Conservation (phyloP, 1,284 basidiomycete species). For the Salmacisia buchloeana region DNA sequence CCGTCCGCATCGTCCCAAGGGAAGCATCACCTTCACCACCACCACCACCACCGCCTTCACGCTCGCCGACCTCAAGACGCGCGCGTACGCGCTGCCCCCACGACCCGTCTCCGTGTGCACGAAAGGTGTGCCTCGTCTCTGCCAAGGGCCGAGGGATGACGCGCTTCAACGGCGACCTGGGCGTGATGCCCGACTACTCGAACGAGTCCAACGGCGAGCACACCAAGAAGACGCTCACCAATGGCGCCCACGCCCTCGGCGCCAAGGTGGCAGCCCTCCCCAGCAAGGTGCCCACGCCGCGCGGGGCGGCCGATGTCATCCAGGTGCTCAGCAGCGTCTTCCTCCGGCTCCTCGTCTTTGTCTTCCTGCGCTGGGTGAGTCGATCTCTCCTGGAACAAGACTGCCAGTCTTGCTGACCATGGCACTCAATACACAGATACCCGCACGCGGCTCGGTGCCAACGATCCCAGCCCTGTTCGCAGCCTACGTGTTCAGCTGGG, state of each 20-base stretch:
- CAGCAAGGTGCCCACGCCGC: slow-evolving; percentile 1
- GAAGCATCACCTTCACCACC: no score
- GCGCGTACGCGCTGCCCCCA: no score
- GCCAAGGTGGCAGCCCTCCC: not conserved
- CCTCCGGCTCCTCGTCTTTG: slow-evolving; percentile 33
- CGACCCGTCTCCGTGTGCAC: no score
- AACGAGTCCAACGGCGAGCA: not conserved
- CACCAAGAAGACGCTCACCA: not conserved
- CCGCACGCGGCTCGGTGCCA: not conserved
- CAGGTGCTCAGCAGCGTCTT: slow-evolving; percentile 30
- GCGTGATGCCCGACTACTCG: slow-evolving; percentile 7
- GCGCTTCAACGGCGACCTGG: slow-evolving; percentile 3
- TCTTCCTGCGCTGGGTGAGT: slow-evolving; percentile 43
- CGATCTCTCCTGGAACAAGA: slow-evolving; percentile 10
- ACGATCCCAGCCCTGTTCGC: slow-evolving; percentile 29
- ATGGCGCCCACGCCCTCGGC: not conserved
- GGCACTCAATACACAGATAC: not conserved
- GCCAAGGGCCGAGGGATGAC: no score
- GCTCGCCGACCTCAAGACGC: no score
- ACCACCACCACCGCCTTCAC: no score
- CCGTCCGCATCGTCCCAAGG: no score
- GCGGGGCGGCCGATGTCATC: slow-evolving; percentile 21
- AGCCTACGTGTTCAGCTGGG: slow-evolving; percentile 25
- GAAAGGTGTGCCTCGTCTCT: no score
- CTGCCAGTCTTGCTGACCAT: slow-evolving; percentile 15